These are phyloP conservation scores for Drechslera avenae DNA, from an alignment of 2,329 filamentous ascomycete species.

Conservation along the genomic window DNA sequence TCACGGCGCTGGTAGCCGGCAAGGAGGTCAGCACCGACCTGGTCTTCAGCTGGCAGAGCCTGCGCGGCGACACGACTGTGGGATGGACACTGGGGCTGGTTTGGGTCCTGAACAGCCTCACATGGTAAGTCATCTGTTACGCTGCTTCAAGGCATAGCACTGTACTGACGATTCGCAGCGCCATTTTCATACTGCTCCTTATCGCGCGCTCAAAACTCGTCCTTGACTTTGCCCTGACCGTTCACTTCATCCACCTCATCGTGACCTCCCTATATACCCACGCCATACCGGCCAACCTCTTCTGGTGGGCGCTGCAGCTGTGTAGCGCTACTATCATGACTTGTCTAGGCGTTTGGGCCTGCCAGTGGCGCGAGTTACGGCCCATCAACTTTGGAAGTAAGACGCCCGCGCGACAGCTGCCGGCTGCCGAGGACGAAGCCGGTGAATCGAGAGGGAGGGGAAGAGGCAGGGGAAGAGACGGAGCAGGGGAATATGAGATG, in stretches of 20 bases:
- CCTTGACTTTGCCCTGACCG: constrained; percentile 89
- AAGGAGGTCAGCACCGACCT: constrained; percentile 63
- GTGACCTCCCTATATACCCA: constrained; percentile 79
- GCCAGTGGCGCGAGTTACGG: constrained; percentile 84
- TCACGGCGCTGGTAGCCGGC: constrained; percentile 70
- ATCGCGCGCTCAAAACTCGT: constrained; percentile 91
- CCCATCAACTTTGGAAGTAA: constrained; percentile 84
- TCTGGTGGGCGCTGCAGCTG: constrained; percentile 82
- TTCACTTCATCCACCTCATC: constrained; percentile 82
- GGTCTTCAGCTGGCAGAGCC: constrained; percentile 66
- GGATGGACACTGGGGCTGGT: constrained; percentile 72
- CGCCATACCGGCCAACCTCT: constrained; percentile 73
- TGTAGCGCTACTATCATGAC: constrained; percentile 68
- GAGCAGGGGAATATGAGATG: constrained; percentile 56
- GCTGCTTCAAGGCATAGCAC: not conserved
- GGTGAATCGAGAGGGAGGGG: constrained; percentile 49
- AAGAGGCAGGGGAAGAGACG: constrained; percentile 51
- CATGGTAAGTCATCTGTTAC: constrained; percentile 58
- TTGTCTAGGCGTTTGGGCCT: constrained; percentile 83
- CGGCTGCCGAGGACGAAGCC: constrained; percentile 41
- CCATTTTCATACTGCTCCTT: constrained; percentile 80
- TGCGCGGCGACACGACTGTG: constrained; percentile 70
- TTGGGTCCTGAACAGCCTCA: constrained; percentile 69
- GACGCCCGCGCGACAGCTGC: constrained; percentile 30
- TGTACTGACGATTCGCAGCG: constrained; percentile 57